Conservation (phyloP, 345 rosid genomes). For the Salix exigua region DNA sequence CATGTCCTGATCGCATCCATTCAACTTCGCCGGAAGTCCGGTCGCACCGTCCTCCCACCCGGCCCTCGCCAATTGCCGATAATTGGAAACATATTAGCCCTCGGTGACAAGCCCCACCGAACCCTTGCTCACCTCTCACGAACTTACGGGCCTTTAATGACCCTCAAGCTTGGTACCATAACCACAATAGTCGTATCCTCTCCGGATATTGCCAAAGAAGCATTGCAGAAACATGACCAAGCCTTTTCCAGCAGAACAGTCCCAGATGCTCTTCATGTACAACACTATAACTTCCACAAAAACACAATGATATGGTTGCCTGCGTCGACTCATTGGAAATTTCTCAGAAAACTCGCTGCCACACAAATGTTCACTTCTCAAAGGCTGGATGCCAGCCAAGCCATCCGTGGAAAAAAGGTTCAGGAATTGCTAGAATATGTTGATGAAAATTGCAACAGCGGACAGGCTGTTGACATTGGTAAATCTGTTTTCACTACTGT, state of each 20-base stretch:
- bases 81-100: slow-evolving; percentile 1
- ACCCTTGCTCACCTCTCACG: background rate
- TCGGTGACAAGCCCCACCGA: background rate
- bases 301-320: background rate
- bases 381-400: slow-evolving; percentile 9
- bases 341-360: slow-evolving; percentile 7
- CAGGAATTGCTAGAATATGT: slow-evolving; percentile 9
- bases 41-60: too few species aligned
- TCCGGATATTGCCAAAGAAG: background rate
- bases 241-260: background rate
- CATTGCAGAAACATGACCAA: slow-evolving; percentile 7
- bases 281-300: background rate
- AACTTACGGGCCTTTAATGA: slow-evolving; percentile 10
- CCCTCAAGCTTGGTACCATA: background rate
- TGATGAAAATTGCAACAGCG: background rate
- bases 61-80: background rate
- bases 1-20: too few species aligned
- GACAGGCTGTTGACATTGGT: slow-evolving; percentile 26
- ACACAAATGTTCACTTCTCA: slow-evolving; percentile 17
- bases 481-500: slow-evolving; percentile 34
- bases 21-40: too few species aligned
- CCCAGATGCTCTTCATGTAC: background rate
- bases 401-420: slow-evolving; percentile 12
- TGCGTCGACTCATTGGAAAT: slow-evolving; percentile 1
- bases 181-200: background rate